Percentiles rank a stretch among this genome's conserved stretches.
Conservation (phyloP, 2,329 filamentous ascomycete genomes). For the Fonsecaea multimorphosa region DNA sequence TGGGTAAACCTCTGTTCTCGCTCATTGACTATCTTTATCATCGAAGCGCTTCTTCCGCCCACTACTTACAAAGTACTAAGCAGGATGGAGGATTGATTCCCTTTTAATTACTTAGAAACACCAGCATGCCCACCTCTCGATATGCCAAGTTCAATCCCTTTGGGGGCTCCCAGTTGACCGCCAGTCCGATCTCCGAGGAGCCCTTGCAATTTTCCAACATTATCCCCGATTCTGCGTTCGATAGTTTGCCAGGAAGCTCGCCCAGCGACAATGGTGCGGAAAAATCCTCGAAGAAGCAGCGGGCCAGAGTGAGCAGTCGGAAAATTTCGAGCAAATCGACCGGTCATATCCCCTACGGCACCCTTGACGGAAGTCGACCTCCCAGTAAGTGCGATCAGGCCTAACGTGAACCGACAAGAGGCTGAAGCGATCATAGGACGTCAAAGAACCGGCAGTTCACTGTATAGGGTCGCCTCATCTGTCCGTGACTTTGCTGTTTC, state of each 20-base stretch:
- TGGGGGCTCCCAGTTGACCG: slow-evolving; percentile 3
- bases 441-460: slow-evolving; percentile 24
- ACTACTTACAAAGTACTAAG: neutral
- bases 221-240: slow-evolving; percentile 12
- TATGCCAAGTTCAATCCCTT: slow-evolving; percentile 27
- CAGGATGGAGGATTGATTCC: neutral
- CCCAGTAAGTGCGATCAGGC: slow-evolving; percentile 14
- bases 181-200: slow-evolving; percentile 14
- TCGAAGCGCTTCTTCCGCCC: neutral
- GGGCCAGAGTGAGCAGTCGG: neutral
- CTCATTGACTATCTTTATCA: neutral
- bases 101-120: neutral
- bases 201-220: slow-evolving; percentile 23
- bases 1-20: neutral
- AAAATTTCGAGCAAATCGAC: neutral
- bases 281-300: slow-evolving; percentile 3
- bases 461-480: slow-evolving; percentile 26
- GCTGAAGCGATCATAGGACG: slow-evolving; percentile 15
- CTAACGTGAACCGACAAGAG: no score
- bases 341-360: slow-evolving; percentile 10
- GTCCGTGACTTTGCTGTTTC: slow-evolving; percentile 27
- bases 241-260: neutral
- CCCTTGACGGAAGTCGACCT: slow-evolving; percentile 14
- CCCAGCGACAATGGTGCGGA: slow-evolving; percentile 8
- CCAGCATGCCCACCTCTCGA: slow-evolving; percentile 16